Percentiles rank a stretch among this genome's conserved stretches.
Conservation (phyloP, 805 yeast species). For the Ascoidea tarda region DNA sequence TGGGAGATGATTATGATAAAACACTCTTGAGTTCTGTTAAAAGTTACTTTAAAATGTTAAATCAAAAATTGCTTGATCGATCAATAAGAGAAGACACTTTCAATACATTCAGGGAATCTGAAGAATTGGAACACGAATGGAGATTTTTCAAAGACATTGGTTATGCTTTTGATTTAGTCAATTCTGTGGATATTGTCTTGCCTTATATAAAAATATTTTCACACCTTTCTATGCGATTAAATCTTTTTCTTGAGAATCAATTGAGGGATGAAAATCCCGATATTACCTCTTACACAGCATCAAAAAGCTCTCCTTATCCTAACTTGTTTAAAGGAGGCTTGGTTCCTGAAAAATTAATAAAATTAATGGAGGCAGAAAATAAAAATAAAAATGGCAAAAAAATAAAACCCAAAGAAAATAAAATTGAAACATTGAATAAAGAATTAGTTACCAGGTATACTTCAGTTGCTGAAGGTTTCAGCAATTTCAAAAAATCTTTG, state of each 20-base stretch:
- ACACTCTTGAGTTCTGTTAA: slow-evolving; percentile 61
- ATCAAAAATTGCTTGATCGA: slow-evolving; percentile 67
- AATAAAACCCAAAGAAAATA: background rate
- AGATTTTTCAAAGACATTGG: slow-evolving; percentile 65
- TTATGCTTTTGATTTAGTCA: slow-evolving; percentile 37
- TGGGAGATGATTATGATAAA: slow-evolving; percentile 36
- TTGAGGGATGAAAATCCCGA: background rate
- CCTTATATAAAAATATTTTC: background rate
- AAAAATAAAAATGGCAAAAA: too few relatives aligned
- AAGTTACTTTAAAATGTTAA: slow-evolving; percentile 55
- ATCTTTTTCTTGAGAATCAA: background rate
- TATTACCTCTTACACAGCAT: background rate
- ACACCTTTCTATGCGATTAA: background rate
- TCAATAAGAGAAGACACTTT: slow-evolving; percentile 48
- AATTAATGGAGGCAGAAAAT: background rate
- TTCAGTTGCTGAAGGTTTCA: background rate
- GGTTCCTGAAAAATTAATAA: background rate
- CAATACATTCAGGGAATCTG: slow-evolving; percentile 84
- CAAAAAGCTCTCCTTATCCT: background rate
- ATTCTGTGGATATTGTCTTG: background rate
- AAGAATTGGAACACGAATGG: slow-evolving; percentile 77
- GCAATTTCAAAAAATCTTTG: background rate
- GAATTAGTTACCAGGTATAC: background rate
- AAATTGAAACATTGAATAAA: background rate
- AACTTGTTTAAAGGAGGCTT: background rate